Conservation (phyloP, 306 rosid genomes). For the Morella rubra region DNA sequence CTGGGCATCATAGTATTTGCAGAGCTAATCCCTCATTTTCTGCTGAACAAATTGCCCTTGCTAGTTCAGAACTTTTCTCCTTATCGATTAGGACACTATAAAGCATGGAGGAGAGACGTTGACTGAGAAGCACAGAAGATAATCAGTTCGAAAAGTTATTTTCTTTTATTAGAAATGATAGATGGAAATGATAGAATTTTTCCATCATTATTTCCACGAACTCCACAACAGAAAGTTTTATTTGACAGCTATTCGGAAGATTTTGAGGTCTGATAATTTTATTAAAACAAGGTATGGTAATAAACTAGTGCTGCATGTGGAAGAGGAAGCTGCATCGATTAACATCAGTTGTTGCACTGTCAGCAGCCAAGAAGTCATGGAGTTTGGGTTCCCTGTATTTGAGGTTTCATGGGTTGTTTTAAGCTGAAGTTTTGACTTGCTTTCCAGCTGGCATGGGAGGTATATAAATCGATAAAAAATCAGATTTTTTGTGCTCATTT, state of each 20-base stretch:
- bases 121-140: neutral
- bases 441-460: neutral
- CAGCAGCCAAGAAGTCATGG: neutral
- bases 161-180: neutral
- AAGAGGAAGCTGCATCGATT: neutral
- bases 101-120: neutral
- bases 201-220: neutral
- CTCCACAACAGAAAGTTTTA: neutral
- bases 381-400: neutral
- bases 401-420: neutral
- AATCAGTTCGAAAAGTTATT: neutral
- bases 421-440: neutral
- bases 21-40: neutral
- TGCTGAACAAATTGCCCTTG: neutral
- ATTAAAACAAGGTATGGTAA: too few species aligned
- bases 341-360: neutral
- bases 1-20: neutral
- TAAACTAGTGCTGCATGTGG: neutral
- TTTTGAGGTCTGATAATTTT: neutral
- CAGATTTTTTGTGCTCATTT: neutral
- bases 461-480: too few species aligned
- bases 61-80: neutral
- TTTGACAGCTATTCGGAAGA: neutral
- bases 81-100: too few species aligned
- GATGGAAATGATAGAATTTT: too few species aligned